A percentile compares a stretch with the other conserved stretches of the same genome.
These are phyloP conservation scores for Plantago ovata DNA, from an alignment of 257 asterid species.

Conservation along the genomic window DNA sequence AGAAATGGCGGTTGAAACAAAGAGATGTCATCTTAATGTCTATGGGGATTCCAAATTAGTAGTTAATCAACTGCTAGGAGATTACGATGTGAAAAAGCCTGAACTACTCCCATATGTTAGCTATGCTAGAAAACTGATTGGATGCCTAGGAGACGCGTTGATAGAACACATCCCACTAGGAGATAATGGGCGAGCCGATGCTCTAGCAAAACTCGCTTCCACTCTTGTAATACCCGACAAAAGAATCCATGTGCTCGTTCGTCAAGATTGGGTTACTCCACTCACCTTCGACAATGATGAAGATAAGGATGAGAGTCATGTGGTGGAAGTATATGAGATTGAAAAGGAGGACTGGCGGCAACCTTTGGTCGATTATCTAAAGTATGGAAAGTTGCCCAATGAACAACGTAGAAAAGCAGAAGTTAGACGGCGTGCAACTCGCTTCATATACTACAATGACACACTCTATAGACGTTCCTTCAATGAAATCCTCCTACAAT, in stretches of 20 bases:
- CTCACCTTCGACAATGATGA: background rate
- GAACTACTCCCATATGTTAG: background rate
- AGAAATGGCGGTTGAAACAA: background rate
- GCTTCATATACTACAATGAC: constrained; percentile 8
- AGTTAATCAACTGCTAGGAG: background rate
- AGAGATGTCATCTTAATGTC: background rate
- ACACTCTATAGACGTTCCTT: background rate
- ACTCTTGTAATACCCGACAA: background rate
- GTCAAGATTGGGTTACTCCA: background rate
- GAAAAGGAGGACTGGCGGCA: background rate
- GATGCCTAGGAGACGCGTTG: background rate
- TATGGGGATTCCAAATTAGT: constrained; percentile 1
- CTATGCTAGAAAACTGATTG: background rate
- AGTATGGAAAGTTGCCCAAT: background rate
- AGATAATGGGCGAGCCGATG: background rate
- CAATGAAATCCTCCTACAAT: background rate
- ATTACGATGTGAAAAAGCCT: background rate
- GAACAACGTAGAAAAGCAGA: background rate
- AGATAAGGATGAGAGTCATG: background rate
- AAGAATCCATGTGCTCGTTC: background rate
- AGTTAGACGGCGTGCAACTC: background rate
- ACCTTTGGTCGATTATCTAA: background rate
- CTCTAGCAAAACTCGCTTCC: background rate
- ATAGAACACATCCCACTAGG: background rate
- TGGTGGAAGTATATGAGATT: background rate